Evolutionary conservation across 2,329 filamentous ascomycete species (phyloP), one percentile per base, ranked within the genome.

Genomic region (Gyromitra esculenta): DNA sequence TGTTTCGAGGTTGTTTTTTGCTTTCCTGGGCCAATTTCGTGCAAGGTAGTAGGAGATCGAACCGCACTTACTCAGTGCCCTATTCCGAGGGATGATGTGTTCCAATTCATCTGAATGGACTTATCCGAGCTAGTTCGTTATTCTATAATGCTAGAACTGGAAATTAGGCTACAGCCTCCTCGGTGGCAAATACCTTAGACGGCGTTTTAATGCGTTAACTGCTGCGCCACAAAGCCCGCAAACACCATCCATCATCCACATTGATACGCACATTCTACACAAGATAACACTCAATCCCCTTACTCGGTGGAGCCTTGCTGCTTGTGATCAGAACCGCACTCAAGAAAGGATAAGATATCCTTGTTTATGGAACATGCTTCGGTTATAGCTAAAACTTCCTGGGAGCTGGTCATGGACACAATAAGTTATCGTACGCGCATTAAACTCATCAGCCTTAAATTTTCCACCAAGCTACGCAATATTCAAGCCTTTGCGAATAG

Each of bases 201-300:
- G 21, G 25, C 4, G 5, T 8, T 8, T 21, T 54, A 25, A 54
- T 54, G 50, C 50, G 9, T 54, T 54, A 54, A 54, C 18, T 13
- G 21, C 50, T 54, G 50, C 50, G 50, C 50, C 50, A 9, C 50
- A 54, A 54, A 54, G n/a, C 45, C 50, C 13, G 25, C 50, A 21
- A 13, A 45, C 13, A 21, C 1, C 18, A 21, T 21, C 18, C 3
- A 45, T 45, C 15, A 31, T 31, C 25, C 25, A 13, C 43, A 50
- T n/a, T 50, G 3, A 54, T 25, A 11, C n/a, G 18, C 18, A n/a
- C n/a, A 7, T 6, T n/a, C 21, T 9, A 54, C 25, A 11, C 43
- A 45, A 25, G 50, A 15, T 7, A 5, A 54, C 50, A 54, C 21
- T 9, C 21, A 9, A 13, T 54, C 9, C 13, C 9, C 25, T 9